phyloP scores from a whole-genome alignment of 257 asterid species.

The Plectranthus barbatus region DNA sequence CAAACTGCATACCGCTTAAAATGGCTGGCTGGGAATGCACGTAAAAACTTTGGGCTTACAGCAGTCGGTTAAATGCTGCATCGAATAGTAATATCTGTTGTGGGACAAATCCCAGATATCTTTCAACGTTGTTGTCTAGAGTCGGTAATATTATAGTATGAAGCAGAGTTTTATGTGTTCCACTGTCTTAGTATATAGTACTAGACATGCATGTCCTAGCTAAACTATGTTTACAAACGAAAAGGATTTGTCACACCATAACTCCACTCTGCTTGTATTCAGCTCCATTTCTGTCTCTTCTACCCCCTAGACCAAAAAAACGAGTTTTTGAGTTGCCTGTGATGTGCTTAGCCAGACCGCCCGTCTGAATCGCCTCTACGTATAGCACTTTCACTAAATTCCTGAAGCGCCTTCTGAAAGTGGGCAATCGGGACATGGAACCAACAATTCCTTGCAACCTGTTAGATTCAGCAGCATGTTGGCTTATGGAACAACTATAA shows the following conservation, averaged over 20 bases:
- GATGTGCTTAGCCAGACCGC: constrained; percentile 20
- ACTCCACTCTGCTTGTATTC: constrained; percentile 5
- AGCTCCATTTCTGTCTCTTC: constrained; percentile 17
- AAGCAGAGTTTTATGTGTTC: too few relatives aligned
- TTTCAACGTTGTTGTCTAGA: too few relatives aligned
- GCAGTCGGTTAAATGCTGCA: too few relatives aligned
- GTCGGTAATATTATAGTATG: too few relatives aligned
- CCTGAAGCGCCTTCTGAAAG: constrained; percentile 70
- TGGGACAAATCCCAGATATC: too few relatives aligned
- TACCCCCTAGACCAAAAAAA: constrained; percentile 18
- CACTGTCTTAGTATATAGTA: too few relatives aligned
- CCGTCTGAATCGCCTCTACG: constrained; percentile 43
- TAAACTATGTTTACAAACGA: neutral
- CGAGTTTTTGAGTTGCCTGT: constrained; percentile 11
- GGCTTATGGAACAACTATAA: too few relatives aligned
- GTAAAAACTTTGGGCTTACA: too few relatives aligned
- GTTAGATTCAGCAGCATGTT: constrained; percentile 1
- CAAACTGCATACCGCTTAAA: too few relatives aligned
- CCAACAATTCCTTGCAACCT: constrained; percentile 81
- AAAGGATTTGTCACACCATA: constrained; percentile 22
- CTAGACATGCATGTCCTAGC: neutral
- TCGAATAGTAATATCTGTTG: too few relatives aligned
- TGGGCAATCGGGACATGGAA: constrained; percentile 64
- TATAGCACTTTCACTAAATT: constrained; percentile 56
- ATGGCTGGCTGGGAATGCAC: too few relatives aligned